Evolutionary conservation across 2,329 filamentous ascomycete genomes (phyloP), one percentile per base, ranked within the genome.

Genomic region (Alternaria panax): DNA sequence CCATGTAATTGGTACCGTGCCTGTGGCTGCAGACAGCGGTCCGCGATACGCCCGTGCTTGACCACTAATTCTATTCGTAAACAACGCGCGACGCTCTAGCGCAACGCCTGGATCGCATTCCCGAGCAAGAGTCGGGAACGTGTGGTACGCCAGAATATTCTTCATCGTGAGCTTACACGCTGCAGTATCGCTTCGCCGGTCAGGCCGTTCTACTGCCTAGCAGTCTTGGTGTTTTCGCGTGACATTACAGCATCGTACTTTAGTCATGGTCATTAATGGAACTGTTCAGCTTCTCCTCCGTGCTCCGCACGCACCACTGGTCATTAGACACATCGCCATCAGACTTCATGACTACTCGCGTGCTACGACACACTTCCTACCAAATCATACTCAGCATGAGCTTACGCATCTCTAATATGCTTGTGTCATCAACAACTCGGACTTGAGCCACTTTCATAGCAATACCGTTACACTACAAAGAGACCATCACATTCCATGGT

Each of bases 1-100:
- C 57, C 27, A 41, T 54, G 47, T 38, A 51, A 54, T 45, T 62
- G 52, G 57, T 62, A 57, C 52, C 53, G 40, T 32, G 38, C 54
- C 51, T 43, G 52, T 55, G 59, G 54, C 58, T 61, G 54, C 43
- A 61, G 59, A 50, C 43, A 57, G 54, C 59, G 42, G 54, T 60
- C 58, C 58, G 55, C 46, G 32, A 55, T n/a, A 54, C 27, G 41
- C 43, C 59, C 59, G 55, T 59, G 59, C 42, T 46, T 34, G 43
- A 36, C 53, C 47, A 46, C 34, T 27, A 41, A 52, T 48, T 18
- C 51, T 27, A 32, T 47, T 28, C 42, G 20, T 32, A 22, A 28
- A 30, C 40, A 40, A 28, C 34, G 24, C 48, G 28, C 22, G 20
- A 48, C 36, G 28, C 53, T 55, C 36, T 40, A 55, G 43, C 53